phyloP scores from a whole-genome alignment of 495 filamentous ascomycete genomes.

The Gamarada debralockiae region DNA sequence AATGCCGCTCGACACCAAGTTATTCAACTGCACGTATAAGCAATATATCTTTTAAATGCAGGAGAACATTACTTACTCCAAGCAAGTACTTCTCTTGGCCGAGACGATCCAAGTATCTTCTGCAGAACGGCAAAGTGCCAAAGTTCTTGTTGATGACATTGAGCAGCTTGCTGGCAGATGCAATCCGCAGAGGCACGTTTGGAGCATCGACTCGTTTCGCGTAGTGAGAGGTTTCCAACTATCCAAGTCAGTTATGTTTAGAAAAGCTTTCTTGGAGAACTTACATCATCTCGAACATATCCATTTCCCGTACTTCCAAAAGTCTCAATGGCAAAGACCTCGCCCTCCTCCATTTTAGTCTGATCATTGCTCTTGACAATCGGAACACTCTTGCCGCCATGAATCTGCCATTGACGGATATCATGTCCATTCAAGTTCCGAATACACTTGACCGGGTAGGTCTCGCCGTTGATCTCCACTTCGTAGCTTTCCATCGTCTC shows the following conservation, averaged over 20 bases:
- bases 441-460: constrained; percentile 78
- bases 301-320: constrained; percentile 92
- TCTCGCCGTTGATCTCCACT: constrained; percentile 71
- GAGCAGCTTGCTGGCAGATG: constrained; percentile 76
- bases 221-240: constrained; percentile 75
- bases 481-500: constrained; percentile 91
- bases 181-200: constrained; percentile 62
- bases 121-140: constrained; percentile 80
- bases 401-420: constrained; percentile 81
- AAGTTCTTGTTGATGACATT: constrained; percentile 92
- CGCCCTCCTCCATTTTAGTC: constrained; percentile 93
- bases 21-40: constrained; percentile 55
- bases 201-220: constrained; percentile 60
- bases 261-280: neutral
- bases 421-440: constrained; percentile 88
- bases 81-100: constrained; percentile 87
- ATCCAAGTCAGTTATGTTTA: constrained; percentile 5
- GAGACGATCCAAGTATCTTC: constrained; percentile 79
- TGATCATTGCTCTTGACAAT: constrained; percentile 78
- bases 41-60: neutral
- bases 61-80: constrained; percentile 51
- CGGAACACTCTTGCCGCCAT: constrained; percentile 85
- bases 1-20: constrained; percentile 77
- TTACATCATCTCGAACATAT: constrained; percentile 73
- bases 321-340: constrained; percentile 90